phyloP scores from a whole-genome alignment of 78 protist genomes.

The Cavenderia fasciculata region DNA sequence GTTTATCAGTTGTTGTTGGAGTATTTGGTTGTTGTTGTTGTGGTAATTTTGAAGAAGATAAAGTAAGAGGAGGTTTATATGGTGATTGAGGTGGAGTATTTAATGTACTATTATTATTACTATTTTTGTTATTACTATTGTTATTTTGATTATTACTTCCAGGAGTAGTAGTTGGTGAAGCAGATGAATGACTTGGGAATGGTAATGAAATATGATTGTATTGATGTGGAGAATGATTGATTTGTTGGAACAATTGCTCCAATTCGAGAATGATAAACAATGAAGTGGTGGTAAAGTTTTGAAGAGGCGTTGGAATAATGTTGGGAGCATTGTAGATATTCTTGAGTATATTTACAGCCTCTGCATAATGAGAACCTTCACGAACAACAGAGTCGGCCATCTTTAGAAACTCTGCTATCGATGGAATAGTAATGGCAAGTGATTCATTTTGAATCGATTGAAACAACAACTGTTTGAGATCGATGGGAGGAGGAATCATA shows the following conservation, averaged over 20 bases:
- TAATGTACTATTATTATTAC: too few species aligned
- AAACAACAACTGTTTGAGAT: neutral
- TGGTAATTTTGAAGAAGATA: neutral
- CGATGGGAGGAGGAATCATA: constrained; percentile 36
- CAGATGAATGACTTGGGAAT: neutral
- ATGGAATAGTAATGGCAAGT: constrained; percentile 8
- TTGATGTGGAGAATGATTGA: neutral
- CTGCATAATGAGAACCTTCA: constrained; percentile 31
- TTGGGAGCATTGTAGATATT: constrained; percentile 45
- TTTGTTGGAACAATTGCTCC: constrained; percentile 44
- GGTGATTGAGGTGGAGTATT: too few species aligned
- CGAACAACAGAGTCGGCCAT: constrained; percentile 16
- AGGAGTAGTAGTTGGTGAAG: neutral
- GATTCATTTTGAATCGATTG: constrained; percentile 4
- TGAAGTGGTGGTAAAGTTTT: neutral
- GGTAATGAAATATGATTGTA: constrained; percentile 25
- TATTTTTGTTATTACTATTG: too few species aligned
- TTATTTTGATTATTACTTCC: too few species aligned
- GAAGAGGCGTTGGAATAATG: neutral
- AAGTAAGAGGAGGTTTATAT: too few species aligned
- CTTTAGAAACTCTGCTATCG: constrained; percentile 18
- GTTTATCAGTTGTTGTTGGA: neutral
- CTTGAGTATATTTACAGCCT: constrained; percentile 31
- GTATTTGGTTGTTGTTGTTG: constrained; percentile 12
- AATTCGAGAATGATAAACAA: constrained; percentile 19